Evolutionary conservation across 2,329 filamentous ascomycete genomes (phyloP).

Genomic region (Hawksworthiomyces lignivorus): DNA sequence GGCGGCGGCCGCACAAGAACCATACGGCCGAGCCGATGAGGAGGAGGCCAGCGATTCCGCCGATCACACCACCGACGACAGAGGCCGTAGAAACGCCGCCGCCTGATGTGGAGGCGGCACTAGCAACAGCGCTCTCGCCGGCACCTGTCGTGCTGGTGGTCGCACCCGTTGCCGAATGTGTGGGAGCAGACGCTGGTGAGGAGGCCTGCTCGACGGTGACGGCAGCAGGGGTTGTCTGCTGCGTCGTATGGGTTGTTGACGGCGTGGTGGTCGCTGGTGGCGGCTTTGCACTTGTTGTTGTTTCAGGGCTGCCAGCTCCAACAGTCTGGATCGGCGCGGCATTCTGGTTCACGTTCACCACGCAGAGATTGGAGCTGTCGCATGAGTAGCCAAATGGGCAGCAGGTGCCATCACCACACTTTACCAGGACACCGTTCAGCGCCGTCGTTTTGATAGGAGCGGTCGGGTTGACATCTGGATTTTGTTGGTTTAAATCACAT

Average conservation of each 20-base stretch:
- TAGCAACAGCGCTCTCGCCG: conserved; percentile 9
- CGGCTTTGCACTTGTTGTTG: conserved; percentile 17
- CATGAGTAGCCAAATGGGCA: conserved; percentile 70
- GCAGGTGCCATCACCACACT: conserved; percentile 51
- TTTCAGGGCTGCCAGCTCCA: not conserved
- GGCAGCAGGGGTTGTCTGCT: not conserved
- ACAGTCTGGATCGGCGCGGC: conserved; percentile 17
- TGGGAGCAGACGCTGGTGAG: conserved; percentile 16
- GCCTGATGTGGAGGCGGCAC: conserved; percentile 6
- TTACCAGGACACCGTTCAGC: conserved; percentile 45
- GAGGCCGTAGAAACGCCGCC: conserved; percentile 27
- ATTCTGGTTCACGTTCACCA: conserved; percentile 43
- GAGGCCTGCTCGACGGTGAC: not conserved
- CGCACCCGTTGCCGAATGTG: conserved; percentile 16
- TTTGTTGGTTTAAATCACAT: conserved; percentile 58
- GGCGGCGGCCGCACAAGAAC: conserved; percentile 28
- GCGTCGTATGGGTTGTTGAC: conserved; percentile 12
- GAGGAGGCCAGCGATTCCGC: conserved; percentile 34
- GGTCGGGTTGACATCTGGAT: conserved; percentile 46
- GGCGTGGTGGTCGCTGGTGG: conserved; percentile 15
- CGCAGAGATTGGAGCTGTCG: conserved; percentile 40
- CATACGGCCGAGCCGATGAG: conserved; percentile 31
- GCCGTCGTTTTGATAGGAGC: conserved; percentile 60
- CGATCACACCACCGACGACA: conserved; percentile 41
- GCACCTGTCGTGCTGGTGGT: conserved; percentile 2